Conservation (phyloP, 1,284 basidiomycete genomes). For the Hymenochaete sp. region DNA sequence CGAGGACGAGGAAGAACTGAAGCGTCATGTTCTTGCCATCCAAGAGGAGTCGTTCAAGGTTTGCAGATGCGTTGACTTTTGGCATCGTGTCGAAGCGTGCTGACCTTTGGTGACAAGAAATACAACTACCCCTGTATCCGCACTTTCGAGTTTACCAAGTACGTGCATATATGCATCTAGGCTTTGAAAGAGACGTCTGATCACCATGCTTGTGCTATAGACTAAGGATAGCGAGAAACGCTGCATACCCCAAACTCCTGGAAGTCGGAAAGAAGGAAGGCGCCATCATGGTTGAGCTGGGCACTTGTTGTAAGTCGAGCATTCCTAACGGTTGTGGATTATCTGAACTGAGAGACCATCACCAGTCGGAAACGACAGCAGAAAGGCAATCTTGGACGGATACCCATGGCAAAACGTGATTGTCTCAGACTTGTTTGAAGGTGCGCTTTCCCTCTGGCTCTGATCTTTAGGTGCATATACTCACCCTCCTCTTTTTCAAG, state of each 20-base stretch:
- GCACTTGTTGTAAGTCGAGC: too few species aligned
- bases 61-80: too few species aligned
- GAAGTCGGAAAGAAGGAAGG: slow-evolving; percentile 30
- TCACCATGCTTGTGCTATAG: slow-evolving; percentile 23
- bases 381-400: slow-evolving; percentile 21
- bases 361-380: slow-evolving; percentile 23
- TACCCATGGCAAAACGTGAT: slow-evolving; percentile 23
- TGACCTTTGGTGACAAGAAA: too few species aligned
- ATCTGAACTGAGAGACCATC: too few species aligned
- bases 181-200: too few species aligned
- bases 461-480: neutral
- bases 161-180: neutral
- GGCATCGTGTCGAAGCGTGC: too few species aligned
- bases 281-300: neutral
- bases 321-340: too few species aligned
- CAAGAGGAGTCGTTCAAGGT: too few species aligned
- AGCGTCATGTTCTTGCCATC: slow-evolving; percentile 39
- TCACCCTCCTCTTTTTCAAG: too few species aligned
- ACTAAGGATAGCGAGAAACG: slow-evolving; percentile 33
- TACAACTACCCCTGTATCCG: too few species aligned
- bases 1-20: slow-evolving; percentile 32
- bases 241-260: slow-evolving; percentile 36
- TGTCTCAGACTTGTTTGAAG: slow-evolving; percentile 19
- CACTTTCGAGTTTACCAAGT: slow-evolving; percentile 16
- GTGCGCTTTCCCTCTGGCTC: slow-evolving; percentile 9